phyloP scores from a whole-genome alignment of 139 green algal species.

The Picochlorum sp. region DNA sequence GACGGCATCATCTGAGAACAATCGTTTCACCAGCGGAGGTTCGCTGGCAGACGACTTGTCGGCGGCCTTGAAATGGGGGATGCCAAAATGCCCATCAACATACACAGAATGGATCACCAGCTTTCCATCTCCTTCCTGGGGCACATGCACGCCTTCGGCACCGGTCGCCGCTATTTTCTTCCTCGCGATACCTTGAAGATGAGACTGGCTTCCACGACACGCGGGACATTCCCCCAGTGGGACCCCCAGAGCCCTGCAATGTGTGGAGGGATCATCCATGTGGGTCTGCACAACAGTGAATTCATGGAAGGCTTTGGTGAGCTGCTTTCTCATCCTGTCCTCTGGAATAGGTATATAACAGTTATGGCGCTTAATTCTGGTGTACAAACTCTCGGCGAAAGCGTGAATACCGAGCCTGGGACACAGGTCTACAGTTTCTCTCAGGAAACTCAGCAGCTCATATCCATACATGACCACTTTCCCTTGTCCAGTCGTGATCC shows the following conservation, averaged over 20 bases:
- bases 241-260: not conserved
- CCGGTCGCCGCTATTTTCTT: not conserved
- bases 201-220: not conserved
- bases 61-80: not conserved
- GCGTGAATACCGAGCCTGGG: not conserved
- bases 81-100: not conserved
- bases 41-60: not conserved
- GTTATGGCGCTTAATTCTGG: not conserved
- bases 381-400: not conserved
- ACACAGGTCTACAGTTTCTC: not conserved
- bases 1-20: not conserved
- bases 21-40: not conserved
- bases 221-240: not conserved
- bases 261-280: not conserved
- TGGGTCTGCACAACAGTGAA: not conserved
- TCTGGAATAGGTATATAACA: conserved; percentile 1
- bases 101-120: not conserved
- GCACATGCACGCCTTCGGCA: not conserved
- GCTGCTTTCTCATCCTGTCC: not conserved
- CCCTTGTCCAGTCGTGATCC: not conserved
- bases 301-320: not conserved
- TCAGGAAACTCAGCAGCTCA: not conserved
- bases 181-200: not conserved
- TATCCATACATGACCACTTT: conserved; percentile 1
- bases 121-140: not conserved